Evolutionary conservation across 2,329 filamentous ascomycete species (phyloP), one percentile per base, ranked within the genome.

Genomic region (Fusarium tricinctum): DNA sequence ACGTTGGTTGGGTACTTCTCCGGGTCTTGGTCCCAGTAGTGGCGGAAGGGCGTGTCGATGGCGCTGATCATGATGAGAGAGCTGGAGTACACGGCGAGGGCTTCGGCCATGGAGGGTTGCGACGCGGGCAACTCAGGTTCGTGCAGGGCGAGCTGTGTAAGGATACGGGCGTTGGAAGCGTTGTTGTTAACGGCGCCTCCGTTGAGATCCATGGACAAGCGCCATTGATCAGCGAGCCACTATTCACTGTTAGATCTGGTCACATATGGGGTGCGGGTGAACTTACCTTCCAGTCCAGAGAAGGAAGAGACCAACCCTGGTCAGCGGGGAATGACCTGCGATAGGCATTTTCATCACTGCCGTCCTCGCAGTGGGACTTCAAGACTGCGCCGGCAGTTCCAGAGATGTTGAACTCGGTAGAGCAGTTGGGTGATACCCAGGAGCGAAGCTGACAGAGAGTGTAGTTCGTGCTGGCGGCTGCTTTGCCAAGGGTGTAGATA

Each of bases 101-200:
- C 89, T 77, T 96, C 92, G 0, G 88, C 89, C n/a, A 92, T 83
- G 4, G 89, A 92, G 0, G 92, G 92, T 0, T 90, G 76, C 0
- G 78, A 73, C 1, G 81, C 77, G 33, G 84, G 80, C 1, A 92
- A 81, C 0, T 58, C 51, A 0, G 79, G 76, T 6, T 75, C 30
- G 0, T 54, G 49, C 0, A 86, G 82, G 7, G 87, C 82, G 14
- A 87, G 77, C 64, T 90, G 84, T 26, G 86, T 86, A 8, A 80
- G 62, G 15, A 90, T 81, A 1, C 87, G 84, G 17, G 85, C 82
- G 66, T 88, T 89, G 39, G 85, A 86, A 0, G 89, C 86, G 57
- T 89, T 86, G 42, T 79, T 83, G 63, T 87, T 84, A 8, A 78
- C 78, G 7, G 83, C 75, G 3, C 89, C 89, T 3, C 83, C 83